Percentiles rank a stretch among this genome's conserved stretches.
phyloP scores from a whole-genome alignment of 169 alveolate genomes.

The Theileria annulata region DNA sequence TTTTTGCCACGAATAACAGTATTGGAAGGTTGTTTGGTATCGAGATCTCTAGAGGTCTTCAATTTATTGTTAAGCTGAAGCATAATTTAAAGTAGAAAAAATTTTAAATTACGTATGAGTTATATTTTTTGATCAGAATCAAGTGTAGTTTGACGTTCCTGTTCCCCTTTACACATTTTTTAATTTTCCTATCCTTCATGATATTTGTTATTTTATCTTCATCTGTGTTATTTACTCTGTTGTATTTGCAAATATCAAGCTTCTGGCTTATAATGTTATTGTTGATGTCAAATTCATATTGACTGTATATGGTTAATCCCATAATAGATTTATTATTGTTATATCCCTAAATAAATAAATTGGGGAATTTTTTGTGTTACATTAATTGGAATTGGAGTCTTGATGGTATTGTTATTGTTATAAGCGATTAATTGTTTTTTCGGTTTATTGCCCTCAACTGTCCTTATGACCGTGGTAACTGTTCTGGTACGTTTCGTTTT shows the following conservation, averaged over 20 bases:
- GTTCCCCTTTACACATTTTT: not conserved
- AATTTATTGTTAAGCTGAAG: not conserved
- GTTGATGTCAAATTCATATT: conserved; percentile 54
- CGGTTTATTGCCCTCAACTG: not conserved
- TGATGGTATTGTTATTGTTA: conserved; percentile 20
- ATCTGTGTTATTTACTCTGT: not conserved
- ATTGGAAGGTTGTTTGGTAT: not conserved
- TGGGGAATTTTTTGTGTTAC: not conserved
- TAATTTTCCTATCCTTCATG: not conserved
- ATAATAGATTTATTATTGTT: conserved; percentile 44
- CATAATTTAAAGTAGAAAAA: not conserved
- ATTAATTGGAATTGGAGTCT: conserved; percentile 49
- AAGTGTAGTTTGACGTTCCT: not conserved
- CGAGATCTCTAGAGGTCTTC: not conserved
- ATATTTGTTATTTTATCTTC: not conserved
- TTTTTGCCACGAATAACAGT: not conserved
- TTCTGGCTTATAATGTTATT: conserved; percentile 40
- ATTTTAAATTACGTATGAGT: not conserved
- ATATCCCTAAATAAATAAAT: conserved; percentile 19
- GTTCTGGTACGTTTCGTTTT: not conserved
- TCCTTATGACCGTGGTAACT: not conserved
- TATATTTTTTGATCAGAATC: not conserved
- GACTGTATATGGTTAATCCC: conserved; percentile 65
- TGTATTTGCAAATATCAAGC: conserved; percentile 31
- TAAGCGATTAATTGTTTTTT: conserved; percentile 5